Evolutionary conservation across 192 early-diverging fungal species (phyloP), one percentile per base, ranked within the genome.

Genomic region (Entomortierella chlamydospora): DNA sequence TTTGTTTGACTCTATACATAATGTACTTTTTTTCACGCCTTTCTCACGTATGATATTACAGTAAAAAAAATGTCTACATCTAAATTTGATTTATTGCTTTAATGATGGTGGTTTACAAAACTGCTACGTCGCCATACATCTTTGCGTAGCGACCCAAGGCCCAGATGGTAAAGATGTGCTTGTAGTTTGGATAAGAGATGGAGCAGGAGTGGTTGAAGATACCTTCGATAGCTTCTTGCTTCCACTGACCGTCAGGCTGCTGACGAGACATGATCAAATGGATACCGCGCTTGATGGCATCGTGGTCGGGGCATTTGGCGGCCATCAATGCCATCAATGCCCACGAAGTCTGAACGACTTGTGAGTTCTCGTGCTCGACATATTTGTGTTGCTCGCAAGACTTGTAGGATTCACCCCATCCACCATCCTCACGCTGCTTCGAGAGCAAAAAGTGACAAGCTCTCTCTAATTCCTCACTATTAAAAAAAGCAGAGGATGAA

Each of bases 321-420:
- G 94, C 93, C 92, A 98, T 91, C 64, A 99, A 85, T 0, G 91
- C 91, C 72, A 99, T 84, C 45, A 96, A 37, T 2, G 95, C 95
- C 90, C 90, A 98, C 1, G 94, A 89, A 0, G 97, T 98, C 39
- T 98, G 87, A 2, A 98, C 94, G 2, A 98, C 97, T 80, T 99
- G 97, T 25, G 96, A 92, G 29, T 87, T 54, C n/a, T 81, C 79
- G 59, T 92, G 90, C 43, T 90, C 84, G 34, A 86, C 69, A 59
- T 90, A 96, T 1, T 81, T 87, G 70, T 70, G 83, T 9, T 81
- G 73, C 71, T 95, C 95, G 66, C 92, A 95, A 3, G 94, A 89
- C 87, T 94, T 92, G 85, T 96, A 99, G 15, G 89, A 82, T 83
- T 99, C 98, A 65, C 98, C 98, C 98, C 98, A 99, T 6, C 98